Conservation (phyloP, 2,329 filamentous ascomycete genomes). For the Aureobasidium subglaciale region DNA sequence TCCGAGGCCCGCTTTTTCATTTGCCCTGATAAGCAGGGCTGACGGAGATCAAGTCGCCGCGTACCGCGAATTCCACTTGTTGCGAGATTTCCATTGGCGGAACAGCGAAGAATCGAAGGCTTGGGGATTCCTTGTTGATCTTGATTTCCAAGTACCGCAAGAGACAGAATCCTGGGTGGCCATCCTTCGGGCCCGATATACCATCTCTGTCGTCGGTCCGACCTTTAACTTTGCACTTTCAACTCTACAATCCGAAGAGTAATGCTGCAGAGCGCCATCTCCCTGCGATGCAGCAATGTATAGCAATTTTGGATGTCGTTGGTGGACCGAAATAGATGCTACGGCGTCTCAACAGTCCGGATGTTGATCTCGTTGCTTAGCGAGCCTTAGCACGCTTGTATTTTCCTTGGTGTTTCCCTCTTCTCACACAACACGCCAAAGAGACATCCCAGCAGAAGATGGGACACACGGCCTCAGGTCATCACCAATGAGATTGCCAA, state of each 20-base stretch:
- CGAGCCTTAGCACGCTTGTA: constrained; percentile 7
- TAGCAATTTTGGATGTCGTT: neutral
- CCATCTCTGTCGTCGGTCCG: neutral
- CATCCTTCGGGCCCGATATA: neutral
- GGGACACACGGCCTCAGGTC: neutral
- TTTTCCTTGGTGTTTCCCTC: neutral
- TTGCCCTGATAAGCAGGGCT: neutral
- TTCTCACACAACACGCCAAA: neutral
- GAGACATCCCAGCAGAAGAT: neutral
- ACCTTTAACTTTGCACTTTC: neutral
- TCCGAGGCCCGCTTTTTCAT: constrained; percentile 6
- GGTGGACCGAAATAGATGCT: neutral
- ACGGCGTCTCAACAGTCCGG: neutral
- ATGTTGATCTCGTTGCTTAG: constrained; percentile 1
- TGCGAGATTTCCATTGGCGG: neutral
- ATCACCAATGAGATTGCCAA: neutral
- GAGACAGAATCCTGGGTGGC: neutral
- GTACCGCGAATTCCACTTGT: neutral
- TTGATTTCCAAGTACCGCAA: constrained; percentile 5
- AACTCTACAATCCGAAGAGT: neutral
- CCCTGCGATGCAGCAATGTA: neutral
- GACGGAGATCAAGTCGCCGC: neutral
- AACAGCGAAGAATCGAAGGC: neutral
- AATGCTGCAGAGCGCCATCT: no score
- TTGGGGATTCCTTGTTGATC: neutral